Evolutionary conservation across 2,329 filamentous ascomycete species (phyloP).

Genomic region (Rhinocladiella similis): DNA sequence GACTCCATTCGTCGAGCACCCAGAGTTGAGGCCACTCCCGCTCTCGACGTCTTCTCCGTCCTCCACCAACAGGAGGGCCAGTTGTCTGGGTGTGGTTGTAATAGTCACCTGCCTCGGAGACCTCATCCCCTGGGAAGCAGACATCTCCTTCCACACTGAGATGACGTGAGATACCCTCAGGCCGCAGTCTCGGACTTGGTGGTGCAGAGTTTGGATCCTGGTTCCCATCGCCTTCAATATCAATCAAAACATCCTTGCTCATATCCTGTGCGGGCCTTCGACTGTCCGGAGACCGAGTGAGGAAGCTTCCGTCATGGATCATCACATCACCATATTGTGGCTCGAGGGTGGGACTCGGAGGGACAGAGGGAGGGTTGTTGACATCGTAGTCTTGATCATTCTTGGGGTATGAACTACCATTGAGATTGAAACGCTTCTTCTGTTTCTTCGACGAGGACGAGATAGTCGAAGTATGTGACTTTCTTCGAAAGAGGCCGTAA

Average conservation of each 20-base stretch:
- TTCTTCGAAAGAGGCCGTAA: conserved; percentile 25
- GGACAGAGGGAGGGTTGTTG: conserved; percentile 66
- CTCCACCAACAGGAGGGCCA: conserved; percentile 38
- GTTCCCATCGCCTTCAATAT: conserved; percentile 41
- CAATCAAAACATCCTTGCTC: conserved; percentile 44
- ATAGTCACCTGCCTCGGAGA: conserved; percentile 81
- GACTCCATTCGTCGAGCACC: conserved; percentile 84
- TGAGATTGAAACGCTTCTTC: conserved; percentile 13
- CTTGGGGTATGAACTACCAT: conserved; percentile 22
- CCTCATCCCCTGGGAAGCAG: conserved; percentile 78
- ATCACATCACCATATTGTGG: conserved; percentile 53
- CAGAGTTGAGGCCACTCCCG: conserved; percentile 83
- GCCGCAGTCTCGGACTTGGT: conserved; percentile 39
- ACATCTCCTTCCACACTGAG: conserved; percentile 80
- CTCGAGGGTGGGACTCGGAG: conserved; percentile 57
- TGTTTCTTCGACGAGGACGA: conserved; percentile 20
- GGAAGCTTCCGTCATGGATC: conserved; percentile 43
- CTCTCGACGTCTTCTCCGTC: conserved; percentile 59
- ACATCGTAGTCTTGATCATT: conserved; percentile 54
- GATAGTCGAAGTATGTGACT: conserved; percentile 25
- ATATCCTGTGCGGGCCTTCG: conserved; percentile 34
- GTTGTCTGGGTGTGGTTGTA: conserved; percentile 52
- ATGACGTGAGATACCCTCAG: conserved; percentile 32
- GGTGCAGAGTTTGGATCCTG: conserved; percentile 37
- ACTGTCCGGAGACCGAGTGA: conserved; percentile 38